A percentile compares a stretch with the other conserved stretches of the same genome.
Conservation (phyloP, 2,329 filamentous ascomycete genomes). For the Hymenoscyphus scutula region DNA sequence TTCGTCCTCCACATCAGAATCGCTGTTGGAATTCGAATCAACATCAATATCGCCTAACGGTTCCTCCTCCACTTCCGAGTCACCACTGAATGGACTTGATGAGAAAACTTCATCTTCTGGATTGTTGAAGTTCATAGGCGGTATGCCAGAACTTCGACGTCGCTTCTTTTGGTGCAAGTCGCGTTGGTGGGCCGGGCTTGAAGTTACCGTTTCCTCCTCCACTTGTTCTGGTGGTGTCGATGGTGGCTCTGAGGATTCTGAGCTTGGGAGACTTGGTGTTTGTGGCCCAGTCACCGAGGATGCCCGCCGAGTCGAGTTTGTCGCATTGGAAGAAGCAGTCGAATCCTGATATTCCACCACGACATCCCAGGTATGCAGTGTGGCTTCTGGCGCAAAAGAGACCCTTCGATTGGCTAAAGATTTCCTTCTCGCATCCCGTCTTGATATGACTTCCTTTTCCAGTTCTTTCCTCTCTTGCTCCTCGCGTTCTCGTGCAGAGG, state of each 20-base stretch:
- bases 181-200: slow-evolving; percentile 64
- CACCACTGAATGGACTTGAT: slow-evolving; percentile 74
- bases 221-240: slow-evolving; percentile 61
- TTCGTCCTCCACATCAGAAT: slow-evolving; percentile 65
- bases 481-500: slow-evolving; percentile 66
- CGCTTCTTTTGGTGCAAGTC: slow-evolving; percentile 61
- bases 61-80: slow-evolving; percentile 47
- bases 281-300: slow-evolving; percentile 49
- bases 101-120: slow-evolving; percentile 62
- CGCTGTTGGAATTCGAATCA: slow-evolving; percentile 48
- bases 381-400: slow-evolving; percentile 95
- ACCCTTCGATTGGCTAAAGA: slow-evolving; percentile 90
- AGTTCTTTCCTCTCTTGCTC: slow-evolving; percentile 60
- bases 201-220: slow-evolving; percentile 56
- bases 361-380: slow-evolving; percentile 94
- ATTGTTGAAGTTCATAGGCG: slow-evolving; percentile 62
- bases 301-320: slow-evolving; percentile 70
- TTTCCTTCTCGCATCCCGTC: slow-evolving; percentile 85
- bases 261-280: slow-evolving; percentile 37
- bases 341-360: slow-evolving; percentile 83
- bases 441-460: slow-evolving; percentile 63
- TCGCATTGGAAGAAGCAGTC: slow-evolving; percentile 70
- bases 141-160: slow-evolving; percentile 65
- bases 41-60: slow-evolving; percentile 25
- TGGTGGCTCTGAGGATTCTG: slow-evolving; percentile 54